A percentile compares a stretch with the other conserved stretches of the same genome.
Evolutionary conservation across 345 rosid species (phyloP).

Genomic region (Salix arbutifolia): DNA sequence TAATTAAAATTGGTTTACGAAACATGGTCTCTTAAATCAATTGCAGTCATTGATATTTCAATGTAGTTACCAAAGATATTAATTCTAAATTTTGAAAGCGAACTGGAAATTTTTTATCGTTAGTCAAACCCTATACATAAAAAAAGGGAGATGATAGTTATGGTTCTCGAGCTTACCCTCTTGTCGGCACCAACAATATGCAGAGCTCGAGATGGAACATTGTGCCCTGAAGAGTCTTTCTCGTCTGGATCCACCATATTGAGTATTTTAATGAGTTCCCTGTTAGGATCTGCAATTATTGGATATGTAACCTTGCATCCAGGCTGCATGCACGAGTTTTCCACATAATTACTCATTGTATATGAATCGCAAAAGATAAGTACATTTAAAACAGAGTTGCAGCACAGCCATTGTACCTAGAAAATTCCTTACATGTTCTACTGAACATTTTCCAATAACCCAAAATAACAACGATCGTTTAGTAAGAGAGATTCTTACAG

Average conservation of each 20-base stretch:
- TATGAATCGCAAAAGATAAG: no score
- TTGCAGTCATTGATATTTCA: not conserved
- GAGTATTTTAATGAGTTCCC: slow-evolving; percentile 52
- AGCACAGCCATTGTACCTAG: no score
- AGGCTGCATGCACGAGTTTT: slow-evolving; percentile 25
- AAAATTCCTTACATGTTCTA: no score
- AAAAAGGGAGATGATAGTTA: not conserved
- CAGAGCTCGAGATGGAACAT: slow-evolving; percentile 63
- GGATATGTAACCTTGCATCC: slow-evolving; percentile 67
- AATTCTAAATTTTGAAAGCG: no score
- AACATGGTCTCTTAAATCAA: not conserved
- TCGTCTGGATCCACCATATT: slow-evolving; percentile 81
- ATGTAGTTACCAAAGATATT: no score
- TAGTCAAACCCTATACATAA: not conserved
- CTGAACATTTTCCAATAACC: not conserved
- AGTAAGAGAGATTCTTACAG: slow-evolving; percentile 25
- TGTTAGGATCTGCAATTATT: slow-evolving; percentile 62
- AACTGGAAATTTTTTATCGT: no score
- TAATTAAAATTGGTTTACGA: not conserved
- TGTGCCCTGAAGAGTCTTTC: slow-evolving; percentile 37
- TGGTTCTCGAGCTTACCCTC: slow-evolving; percentile 30
- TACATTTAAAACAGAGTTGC: not conserved
- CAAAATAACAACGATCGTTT: not conserved
- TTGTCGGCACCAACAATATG: slow-evolving; percentile 64
- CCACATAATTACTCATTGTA: not conserved